Evolutionary conservation across 208 protist genomes (phyloP), one percentile per base, ranked within the genome.

Genomic region (Spongospora subterranea): DNA sequence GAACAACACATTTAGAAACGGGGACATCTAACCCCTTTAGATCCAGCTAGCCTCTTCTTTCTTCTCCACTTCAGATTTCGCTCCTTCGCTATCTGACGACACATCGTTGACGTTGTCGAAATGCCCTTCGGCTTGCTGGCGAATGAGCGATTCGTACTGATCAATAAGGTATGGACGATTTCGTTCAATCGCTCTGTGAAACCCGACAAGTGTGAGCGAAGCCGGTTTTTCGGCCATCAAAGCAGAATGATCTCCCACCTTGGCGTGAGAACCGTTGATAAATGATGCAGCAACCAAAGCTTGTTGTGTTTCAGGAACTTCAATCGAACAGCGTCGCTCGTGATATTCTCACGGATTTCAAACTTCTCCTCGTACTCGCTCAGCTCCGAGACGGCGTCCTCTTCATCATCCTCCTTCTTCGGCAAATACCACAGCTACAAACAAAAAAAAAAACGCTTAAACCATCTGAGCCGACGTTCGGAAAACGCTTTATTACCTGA

Each of bases 301-400:
- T 82, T 82, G 71, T 82, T 82, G n/a, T 82, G n/a, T 43, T 82
- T 82, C 71, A 82, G 35, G 71, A 82, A 82, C 40, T 82, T 82
- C 71, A 82, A 17, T 43, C 71, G 71, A 82, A 82, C 71, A 82
- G 71, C 71, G 6, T 82, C 71, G 6, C 17, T 40, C 71, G 71
- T 35, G 71, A 82, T 82, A 43, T 82, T 82, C 35, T 43, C 35
- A 6, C 71, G 6, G 6, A 82, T 35, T 20, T 82, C 71, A 35
- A 40, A 82, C n/a, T 82, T 82, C n/a, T 82, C 71, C n/a, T 82
- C 71, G 71, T 82, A 82, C 35, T 82, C 71, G 71, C 71, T 82
- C 11, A 82, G 71, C 40, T 82, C 71, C 71, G 71, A 35, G 13
- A 82, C 40, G 13, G 6, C 71, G 6, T 82, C 71, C n/a, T 35